These are phyloP conservation scores for Aplosporella prunicola DNA, from an alignment of 2,329 filamentous ascomycete genomes.

Conservation along the genomic window DNA sequence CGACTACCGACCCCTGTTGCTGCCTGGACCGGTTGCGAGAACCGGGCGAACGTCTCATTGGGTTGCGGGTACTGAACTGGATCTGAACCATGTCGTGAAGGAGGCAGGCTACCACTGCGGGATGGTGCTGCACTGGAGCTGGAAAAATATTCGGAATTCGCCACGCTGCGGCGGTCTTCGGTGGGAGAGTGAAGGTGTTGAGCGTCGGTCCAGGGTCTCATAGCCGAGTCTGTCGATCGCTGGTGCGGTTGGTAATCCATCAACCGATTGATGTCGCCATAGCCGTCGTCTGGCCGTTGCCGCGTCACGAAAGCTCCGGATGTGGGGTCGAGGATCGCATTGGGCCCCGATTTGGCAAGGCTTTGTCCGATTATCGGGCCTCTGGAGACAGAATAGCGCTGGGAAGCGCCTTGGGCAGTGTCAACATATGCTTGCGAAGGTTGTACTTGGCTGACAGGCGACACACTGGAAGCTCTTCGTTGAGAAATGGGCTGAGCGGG, in stretches of 20 bases:
- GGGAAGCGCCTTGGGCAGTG: conserved; percentile 18
- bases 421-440: conserved; percentile 24
- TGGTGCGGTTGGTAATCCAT: conserved; percentile 20
- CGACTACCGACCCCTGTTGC: no score
- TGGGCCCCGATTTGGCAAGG: conserved; percentile 18
- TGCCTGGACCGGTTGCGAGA: conserved; percentile 31
- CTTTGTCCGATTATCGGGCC: conserved; percentile 17
- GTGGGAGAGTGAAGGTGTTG: conserved; percentile 31
- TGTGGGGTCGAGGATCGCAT: conserved; percentile 25
- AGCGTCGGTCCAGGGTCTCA: conserved; percentile 26
- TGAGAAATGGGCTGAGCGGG: conserved; percentile 20
- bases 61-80: conserved; percentile 25
- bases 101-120: conserved; percentile 47
- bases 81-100: conserved; percentile 44
- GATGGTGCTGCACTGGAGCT: conserved; percentile 37
- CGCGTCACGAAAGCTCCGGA: conserved; percentile 23
- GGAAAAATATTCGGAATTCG: conserved; percentile 36
- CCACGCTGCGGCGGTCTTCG: conserved; percentile 32
- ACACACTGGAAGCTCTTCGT: conserved; percentile 26
- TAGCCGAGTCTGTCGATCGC: conserved; percentile 20
- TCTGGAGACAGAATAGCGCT: conserved; percentile 20
- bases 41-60: conserved; percentile 21
- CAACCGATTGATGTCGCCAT: conserved; percentile 24
- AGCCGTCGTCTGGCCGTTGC: conserved; percentile 23
- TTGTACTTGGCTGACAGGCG: conserved; percentile 25